Evolutionary conservation across 2,329 filamentous ascomycete genomes (phyloP), one percentile per base, ranked within the genome.

Genomic region (Lecanoromycetidae sp.): DNA sequence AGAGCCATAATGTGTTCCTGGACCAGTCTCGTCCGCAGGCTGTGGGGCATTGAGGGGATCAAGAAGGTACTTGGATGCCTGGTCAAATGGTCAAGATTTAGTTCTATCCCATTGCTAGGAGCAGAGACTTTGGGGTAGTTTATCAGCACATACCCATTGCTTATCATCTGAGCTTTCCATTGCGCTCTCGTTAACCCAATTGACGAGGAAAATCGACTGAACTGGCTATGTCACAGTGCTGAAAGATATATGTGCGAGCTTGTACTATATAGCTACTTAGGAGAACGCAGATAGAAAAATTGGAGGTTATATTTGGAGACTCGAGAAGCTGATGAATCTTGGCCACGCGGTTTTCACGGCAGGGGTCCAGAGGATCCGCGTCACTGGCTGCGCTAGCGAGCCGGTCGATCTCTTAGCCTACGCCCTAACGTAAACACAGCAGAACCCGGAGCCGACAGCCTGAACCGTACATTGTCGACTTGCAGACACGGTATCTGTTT

Each of bases 1-100:
- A 63, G 57, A 78, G 74, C 52, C 75, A 75, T 10, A 75, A 52
- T 76, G 75, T 3, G 70, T 68, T 49, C 76, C 76, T n/a, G 75
- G 74, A 6, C 81, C 79, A 39, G 77, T 82, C 59, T 83, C 77
- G 52, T 81, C 74, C 51, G 71, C 76, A 12, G 82, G 82, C 52
- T 84, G 78, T 8, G 79, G 79, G 19, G 72, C 80, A 56, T 71
- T 78, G 52, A 87, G 67, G 54, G 82, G 83, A 56, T 83, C 79
- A 54, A 86, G 75, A 36, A 87, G 68, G 58, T 82, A 79, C 57
- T 76, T 73, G 44, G 72, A 68, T 35, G 80, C 79, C 33, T 52
- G 32, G 17, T 19, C 12, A n/a, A 35, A 26, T 39, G 27, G 32
- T 48, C 23, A 51, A n/a, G n/a, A n/a, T n/a, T n/a, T n/a, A n/a